phyloP scores from a whole-genome alignment of 2,329 filamentous ascomycete species.

The Nothophoma quercina region DNA sequence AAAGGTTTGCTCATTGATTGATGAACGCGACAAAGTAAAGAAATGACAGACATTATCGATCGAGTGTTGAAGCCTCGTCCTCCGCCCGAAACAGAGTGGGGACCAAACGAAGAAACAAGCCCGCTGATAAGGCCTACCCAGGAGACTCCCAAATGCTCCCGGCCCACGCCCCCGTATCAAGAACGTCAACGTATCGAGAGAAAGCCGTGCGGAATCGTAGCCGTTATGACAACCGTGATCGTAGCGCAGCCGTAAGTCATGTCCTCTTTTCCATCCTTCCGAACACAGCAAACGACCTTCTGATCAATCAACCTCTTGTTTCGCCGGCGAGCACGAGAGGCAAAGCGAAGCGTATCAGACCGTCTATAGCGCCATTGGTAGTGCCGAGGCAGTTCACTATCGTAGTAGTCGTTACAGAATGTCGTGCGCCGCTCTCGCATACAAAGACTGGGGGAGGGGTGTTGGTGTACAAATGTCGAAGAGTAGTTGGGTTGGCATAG shows the following conservation, averaged over 20 bases:
- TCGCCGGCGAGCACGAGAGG: slow-evolving; percentile 36
- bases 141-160: slow-evolving; percentile 17
- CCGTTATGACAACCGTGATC: slow-evolving; percentile 33
- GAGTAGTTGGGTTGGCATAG: slow-evolving; percentile 39
- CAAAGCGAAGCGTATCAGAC: slow-evolving; percentile 23
- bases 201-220: slow-evolving; percentile 21
- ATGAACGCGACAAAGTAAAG: slow-evolving; percentile 35
- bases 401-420: slow-evolving; percentile 21
- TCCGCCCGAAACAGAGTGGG: slow-evolving; percentile 17
- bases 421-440: slow-evolving; percentile 30
- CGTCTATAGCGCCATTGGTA: slow-evolving; percentile 14
- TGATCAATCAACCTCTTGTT: slow-evolving; percentile 28
- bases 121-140: slow-evolving; percentile 14
- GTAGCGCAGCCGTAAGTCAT: slow-evolving; percentile 36
- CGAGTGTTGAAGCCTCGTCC: slow-evolving; percentile 17
- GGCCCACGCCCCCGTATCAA: slow-evolving; percentile 23
- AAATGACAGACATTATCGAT: slow-evolving; percentile 39
- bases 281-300: slow-evolving; percentile 20
- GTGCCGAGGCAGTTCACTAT: slow-evolving; percentile 17
- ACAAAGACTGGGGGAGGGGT: slow-evolving; percentile 28
- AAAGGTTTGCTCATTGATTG: slow-evolving; percentile 28
- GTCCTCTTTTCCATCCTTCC: slow-evolving; percentile 26
- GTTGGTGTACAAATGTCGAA: slow-evolving; percentile 41
- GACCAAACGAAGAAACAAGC: slow-evolving; percentile 23
- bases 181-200: slow-evolving; percentile 23